Base-by-base conservation (phyloP, 768 basidiomycete species). In the Fomitopsis serialis region DNA sequence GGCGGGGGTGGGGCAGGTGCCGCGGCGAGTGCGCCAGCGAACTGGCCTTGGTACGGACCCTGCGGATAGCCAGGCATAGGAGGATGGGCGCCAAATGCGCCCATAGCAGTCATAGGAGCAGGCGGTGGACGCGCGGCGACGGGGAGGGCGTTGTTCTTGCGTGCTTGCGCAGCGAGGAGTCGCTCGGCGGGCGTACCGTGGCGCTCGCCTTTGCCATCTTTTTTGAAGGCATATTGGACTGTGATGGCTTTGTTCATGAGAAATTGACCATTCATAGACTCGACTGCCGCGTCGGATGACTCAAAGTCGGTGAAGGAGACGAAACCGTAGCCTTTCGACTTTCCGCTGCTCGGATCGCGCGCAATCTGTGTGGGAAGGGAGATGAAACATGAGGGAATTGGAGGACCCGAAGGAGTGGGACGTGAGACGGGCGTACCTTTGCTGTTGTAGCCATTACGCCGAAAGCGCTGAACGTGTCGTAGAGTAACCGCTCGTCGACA, bases 211-310 rank as follows among this genome's bases (percentile, higher is more conserved):
- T 98, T 96, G 42, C 92, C 94, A 64, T 98, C 97, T 73, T 98
- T 98, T 74, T 99, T 98, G 80, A 98, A 98, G 2, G 97, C 96
- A 68, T 97, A 99, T 67, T 98, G 94, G 11, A 97, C 94, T 17
- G 88, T 85, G 65, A 99, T 92, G 50, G 94, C 89, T 73, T 98
- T 98, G 78, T 98, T 98, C 88, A 95, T 95, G 45, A 98, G 78
- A 81, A 92, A 98, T 65, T 98, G 95, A 36, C 85, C 84, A 61
- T 98, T 95, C 96, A 98, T 98, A 10, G 92, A 83, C 68, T 98
- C 97, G 53, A 96, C 80, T 17, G 97, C 96, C 4, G 91, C 91
- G 68, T 99, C 97, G 35, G 97, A 92, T 8, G 95, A 83, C 66
- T 98, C 96, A 68, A 99, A 99, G 65, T 98, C 94, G 51, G 94